Evolutionary conservation across 2,329 filamentous ascomycete species (phyloP).

Genomic region (Amesomyces nigricolor): DNA sequence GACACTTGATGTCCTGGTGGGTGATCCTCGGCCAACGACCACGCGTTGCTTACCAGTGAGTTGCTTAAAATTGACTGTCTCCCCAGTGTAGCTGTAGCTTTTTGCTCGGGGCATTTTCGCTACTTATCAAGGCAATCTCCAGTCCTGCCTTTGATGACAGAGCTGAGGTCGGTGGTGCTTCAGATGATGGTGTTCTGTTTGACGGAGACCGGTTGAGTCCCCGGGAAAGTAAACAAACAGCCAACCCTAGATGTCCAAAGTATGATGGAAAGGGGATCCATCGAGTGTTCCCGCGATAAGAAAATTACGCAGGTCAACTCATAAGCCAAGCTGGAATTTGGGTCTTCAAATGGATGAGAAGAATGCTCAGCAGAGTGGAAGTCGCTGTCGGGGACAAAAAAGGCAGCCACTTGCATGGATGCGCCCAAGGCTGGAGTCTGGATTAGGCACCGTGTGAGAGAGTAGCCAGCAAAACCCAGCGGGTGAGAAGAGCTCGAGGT

Average conservation of each 20-base stretch:
- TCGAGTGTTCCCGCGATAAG: not conserved
- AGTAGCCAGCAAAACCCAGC: too few relatives aligned
- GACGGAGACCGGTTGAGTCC: not conserved
- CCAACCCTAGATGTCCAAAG: not conserved
- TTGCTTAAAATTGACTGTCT: constrained; percentile 22
- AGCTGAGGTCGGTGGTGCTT: not conserved
- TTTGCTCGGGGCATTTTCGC: constrained; percentile 20
- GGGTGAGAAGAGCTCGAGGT: too few relatives aligned
- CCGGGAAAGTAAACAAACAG: too few relatives aligned
- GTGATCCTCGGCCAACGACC: not conserved
- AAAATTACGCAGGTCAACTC: not conserved
- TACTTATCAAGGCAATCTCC: not conserved
- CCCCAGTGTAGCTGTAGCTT: constrained; percentile 13
- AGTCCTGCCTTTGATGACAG: not conserved
- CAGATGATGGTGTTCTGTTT: too few relatives aligned
- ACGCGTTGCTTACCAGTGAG: constrained; percentile 20
- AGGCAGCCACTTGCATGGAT: not conserved
- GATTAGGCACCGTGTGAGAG: not conserved
- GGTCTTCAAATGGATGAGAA: not conserved
- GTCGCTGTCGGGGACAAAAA: constrained; percentile 2
- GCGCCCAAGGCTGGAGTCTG: not conserved
- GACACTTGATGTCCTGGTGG: not conserved
- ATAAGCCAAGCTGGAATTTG: not conserved
- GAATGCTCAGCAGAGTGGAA: not conserved
- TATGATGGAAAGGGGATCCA: not conserved